These are phyloP conservation scores for Firmiana major DNA, from an alignment of 345 rosid species.

Conservation along the genomic window DNA sequence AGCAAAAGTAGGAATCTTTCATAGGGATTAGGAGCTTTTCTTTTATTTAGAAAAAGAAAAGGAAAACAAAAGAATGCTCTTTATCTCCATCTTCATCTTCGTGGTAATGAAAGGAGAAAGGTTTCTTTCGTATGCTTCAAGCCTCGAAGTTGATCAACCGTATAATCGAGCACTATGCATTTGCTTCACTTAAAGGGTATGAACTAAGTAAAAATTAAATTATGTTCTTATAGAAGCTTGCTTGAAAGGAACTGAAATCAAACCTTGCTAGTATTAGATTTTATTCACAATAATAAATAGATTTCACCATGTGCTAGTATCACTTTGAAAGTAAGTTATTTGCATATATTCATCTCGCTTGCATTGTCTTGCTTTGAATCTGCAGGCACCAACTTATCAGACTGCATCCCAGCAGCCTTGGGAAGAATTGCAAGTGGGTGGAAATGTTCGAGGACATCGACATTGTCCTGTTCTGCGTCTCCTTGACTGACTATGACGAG, in stretches of 20 bases:
- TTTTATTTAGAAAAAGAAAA: background rate
- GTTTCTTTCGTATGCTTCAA: no score
- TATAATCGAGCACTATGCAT: no score
- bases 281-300: background rate
- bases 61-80: background rate
- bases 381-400: conserved; percentile 85
- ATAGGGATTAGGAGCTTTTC: background rate
- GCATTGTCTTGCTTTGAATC: conserved; percentile 9
- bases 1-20: background rate
- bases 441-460: conserved; percentile 81
- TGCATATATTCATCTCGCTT: background rate
- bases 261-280: background rate
- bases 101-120: no score
- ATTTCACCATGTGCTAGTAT: background rate
- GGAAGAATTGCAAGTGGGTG: conserved; percentile 76
- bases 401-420: conserved; percentile 57
- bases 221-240: no score
- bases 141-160: no score
- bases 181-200: no score
- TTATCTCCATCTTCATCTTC: no score
- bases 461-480: conserved; percentile 63
- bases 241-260: background rate
- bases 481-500: conserved; percentile 63
- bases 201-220: no score
- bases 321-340: background rate